Percentiles rank a stretch among this genome's conserved stretches.
phyloP scores from a whole-genome alignment of 2,329 filamentous ascomycete genomes.

The Pseudogymnoascus sp. region DNA sequence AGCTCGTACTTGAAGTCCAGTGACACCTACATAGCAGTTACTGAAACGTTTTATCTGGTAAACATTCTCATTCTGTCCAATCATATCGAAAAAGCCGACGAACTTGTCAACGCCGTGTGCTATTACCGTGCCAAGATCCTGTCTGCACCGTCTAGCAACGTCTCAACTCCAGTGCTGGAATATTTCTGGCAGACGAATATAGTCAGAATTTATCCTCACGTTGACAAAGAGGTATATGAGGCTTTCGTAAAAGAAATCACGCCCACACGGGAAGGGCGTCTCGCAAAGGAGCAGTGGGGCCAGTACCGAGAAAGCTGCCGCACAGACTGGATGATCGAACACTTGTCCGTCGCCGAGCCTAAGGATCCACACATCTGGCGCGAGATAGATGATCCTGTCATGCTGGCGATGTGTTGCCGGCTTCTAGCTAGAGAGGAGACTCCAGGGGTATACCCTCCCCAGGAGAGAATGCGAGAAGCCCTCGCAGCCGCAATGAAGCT shows the following conservation, averaged over 20 bases:
- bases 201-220: background rate
- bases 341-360: conserved; percentile 12
- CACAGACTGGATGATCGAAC: conserved; percentile 15
- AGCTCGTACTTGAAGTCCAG: conserved; percentile 9
- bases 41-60: conserved; percentile 1
- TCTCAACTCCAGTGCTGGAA: background rate
- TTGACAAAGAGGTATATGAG: background rate
- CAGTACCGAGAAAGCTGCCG: conserved; percentile 14
- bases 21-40: conserved; percentile 3
- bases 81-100: conserved; percentile 8
- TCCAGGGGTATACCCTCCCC: conserved; percentile 1
- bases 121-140: background rate
- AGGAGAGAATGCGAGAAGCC: conserved; percentile 8
- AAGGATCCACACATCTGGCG: conserved; percentile 13
- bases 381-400: conserved; percentile 11
- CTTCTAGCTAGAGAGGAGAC: conserved; percentile 13
- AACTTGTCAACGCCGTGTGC: conserved; percentile 9
- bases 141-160: background rate
- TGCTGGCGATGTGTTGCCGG: conserved; percentile 15
- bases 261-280: background rate
- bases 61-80: conserved; percentile 15
- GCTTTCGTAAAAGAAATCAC: background rate
- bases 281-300: conserved; percentile 4
- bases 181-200: background rate
- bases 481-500: conserved; percentile 11